Evolutionary conservation across 2,329 filamentous ascomycete species (phyloP).

Genomic region (Neopestalotiopsis sp.): DNA sequence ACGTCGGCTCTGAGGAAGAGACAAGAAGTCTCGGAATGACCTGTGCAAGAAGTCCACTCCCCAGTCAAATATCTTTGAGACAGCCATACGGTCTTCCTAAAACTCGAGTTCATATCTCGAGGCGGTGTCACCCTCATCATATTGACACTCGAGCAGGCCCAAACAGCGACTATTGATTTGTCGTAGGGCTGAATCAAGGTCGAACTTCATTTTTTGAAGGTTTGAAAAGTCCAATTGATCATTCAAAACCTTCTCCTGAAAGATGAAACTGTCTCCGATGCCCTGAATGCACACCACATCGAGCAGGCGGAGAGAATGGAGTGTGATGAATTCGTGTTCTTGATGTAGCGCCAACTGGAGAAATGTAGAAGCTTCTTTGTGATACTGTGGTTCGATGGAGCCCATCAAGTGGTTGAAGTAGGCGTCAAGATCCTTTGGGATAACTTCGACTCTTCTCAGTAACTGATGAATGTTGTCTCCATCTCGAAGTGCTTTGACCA

Average conservation of each 20-base stretch:
- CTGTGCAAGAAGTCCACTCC: background rate
- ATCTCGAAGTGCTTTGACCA: background rate
- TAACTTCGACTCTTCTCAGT: background rate
- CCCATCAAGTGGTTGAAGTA: background rate
- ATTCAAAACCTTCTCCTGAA: fast-evolving
- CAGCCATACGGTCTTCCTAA: background rate
- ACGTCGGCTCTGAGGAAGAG: background rate
- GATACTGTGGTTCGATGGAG: background rate
- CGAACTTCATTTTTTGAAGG: background rate
- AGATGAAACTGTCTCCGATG: fast-evolving
- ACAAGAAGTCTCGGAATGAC: background rate
- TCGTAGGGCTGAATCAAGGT: background rate
- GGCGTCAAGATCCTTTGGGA: background rate
- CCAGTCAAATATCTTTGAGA: background rate
- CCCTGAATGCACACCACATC: background rate
- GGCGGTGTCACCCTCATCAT: background rate
- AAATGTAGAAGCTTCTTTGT: background rate
- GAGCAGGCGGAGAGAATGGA: background rate
- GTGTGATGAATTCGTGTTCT: background rate
- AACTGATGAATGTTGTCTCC: background rate
- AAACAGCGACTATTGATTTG: background rate
- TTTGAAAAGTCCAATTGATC: background rate
- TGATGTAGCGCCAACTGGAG: background rate
- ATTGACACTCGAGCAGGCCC: background rate
- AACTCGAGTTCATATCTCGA: background rate